phyloP scores from a whole-genome alignment of 371 early-diverging fungal genomes.

The Circinella umbellata region DNA sequence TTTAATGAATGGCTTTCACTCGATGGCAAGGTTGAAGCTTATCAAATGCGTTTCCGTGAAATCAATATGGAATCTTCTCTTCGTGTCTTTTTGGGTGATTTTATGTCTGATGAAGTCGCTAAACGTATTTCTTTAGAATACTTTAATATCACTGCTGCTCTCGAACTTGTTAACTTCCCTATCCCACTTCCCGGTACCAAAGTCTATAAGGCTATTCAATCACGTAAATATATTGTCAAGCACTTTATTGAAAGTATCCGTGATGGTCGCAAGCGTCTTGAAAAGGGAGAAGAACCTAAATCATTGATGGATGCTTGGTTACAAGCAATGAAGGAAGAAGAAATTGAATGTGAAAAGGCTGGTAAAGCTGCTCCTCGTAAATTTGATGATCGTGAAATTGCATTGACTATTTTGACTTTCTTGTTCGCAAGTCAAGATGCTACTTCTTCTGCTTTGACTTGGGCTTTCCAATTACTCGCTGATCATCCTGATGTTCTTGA shows the following conservation, averaged over 20 bases:
- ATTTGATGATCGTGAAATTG: slow-evolving; percentile 53
- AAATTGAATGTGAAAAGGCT: slow-evolving; percentile 35
- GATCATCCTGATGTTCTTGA: slow-evolving; percentile 56
- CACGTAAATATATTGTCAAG: slow-evolving; percentile 57
- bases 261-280: slow-evolving; percentile 48
- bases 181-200: slow-evolving; percentile 60
- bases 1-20: slow-evolving; percentile 49
- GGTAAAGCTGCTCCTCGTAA: slow-evolving; percentile 49
- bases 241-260: slow-evolving; percentile 50
- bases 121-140: slow-evolving; percentile 51
- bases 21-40: slow-evolving; percentile 43
- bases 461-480: slow-evolving; percentile 56
- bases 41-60: slow-evolving; percentile 56
- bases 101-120: slow-evolving; percentile 51
- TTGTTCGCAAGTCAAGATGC: slow-evolving; percentile 60
- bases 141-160: slow-evolving; percentile 58
- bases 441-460: slow-evolving; percentile 57
- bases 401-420: slow-evolving; percentile 55
- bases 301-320: slow-evolving; percentile 60
- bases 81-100: slow-evolving; percentile 56
- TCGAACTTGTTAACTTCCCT: slow-evolving; percentile 63
- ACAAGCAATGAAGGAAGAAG: slow-evolving; percentile 42
- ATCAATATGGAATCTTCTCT: slow-evolving; percentile 57
- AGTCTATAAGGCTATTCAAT: slow-evolving; percentile 57
- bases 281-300: slow-evolving; percentile 35